Percentiles rank a stretch among this genome's conserved stretches.
phyloP scores from a whole-genome alignment of 2,329 filamentous ascomycete species.

The Fusarium goolgardi region DNA sequence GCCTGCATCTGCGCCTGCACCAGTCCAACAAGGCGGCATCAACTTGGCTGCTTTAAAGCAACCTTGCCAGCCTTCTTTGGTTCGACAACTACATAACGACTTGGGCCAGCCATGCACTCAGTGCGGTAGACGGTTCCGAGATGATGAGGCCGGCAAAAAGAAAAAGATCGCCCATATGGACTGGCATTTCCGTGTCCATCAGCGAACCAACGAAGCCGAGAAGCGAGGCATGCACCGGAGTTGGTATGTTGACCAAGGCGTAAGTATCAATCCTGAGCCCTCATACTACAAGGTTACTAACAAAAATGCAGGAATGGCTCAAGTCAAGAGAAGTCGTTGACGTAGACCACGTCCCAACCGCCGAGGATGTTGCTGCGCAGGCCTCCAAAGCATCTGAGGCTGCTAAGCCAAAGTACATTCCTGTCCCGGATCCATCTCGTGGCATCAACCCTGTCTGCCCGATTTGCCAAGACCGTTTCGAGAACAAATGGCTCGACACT shows the following conservation, averaged over 20 bases:
- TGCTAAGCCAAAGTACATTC: conserved; percentile 76
- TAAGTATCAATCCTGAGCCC: conserved; percentile 56
- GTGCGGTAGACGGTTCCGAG: conserved; percentile 87
- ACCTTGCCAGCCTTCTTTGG: conserved; percentile 80
- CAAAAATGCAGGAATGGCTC: conserved; percentile 80
- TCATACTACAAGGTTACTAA: conserved; percentile 42
- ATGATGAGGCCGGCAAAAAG: conserved; percentile 80
- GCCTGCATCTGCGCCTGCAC: conserved; percentile 55
- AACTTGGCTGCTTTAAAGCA: conserved; percentile 75
- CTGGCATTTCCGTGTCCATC: conserved; percentile 97
- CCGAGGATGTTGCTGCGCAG: conserved; percentile 50
- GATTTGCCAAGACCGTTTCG: conserved; percentile 95
- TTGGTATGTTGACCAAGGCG: conserved; percentile 92
- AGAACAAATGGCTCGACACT: conserved; percentile 91
- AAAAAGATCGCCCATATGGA: conserved; percentile 94
- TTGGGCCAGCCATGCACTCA: conserved; percentile 89
- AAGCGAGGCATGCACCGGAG: conserved; percentile 90
- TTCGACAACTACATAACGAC: conserved; percentile 80
- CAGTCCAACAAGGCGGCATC: conserved; percentile 66
- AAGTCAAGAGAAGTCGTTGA: conserved; percentile 84
- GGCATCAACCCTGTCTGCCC: conserved; percentile 84
- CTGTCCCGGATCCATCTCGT: conserved; percentile 81
- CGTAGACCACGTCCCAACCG: conserved; percentile 59
- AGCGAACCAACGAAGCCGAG: conserved; percentile 85
- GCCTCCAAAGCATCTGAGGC: conserved; percentile 54